A percentile compares a stretch with the other conserved stretches of the same genome.
These are phyloP conservation scores for Fulvia fulva DNA, from an alignment of 2,329 filamentous ascomycete genomes.

Conservation along the genomic window DNA sequence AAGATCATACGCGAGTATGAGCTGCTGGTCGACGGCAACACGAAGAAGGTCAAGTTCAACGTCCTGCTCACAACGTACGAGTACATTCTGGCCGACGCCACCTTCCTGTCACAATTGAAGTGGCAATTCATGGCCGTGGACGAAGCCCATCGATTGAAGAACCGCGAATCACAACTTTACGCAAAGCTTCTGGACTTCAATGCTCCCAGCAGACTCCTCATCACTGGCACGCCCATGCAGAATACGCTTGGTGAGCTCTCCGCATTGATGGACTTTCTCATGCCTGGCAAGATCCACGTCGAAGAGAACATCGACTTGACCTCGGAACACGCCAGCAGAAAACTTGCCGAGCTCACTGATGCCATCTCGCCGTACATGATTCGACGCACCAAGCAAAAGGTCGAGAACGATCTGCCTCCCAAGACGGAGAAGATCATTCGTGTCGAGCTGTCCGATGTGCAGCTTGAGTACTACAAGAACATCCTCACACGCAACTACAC, in stretches of 20 bases:
- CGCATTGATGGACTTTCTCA: slow-evolving; percentile 91
- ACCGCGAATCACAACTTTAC: slow-evolving; percentile 91
- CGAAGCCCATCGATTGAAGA: slow-evolving; percentile 95
- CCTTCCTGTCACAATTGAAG: slow-evolving; percentile 83
- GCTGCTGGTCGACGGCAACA: slow-evolving; percentile 78
- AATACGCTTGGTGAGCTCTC: slow-evolving; percentile 93
- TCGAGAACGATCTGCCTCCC: slow-evolving; percentile 90
- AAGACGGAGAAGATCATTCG: slow-evolving; percentile 99
- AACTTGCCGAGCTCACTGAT: slow-evolving; percentile 78
- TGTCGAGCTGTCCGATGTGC: slow-evolving; percentile 92
- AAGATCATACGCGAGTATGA: slow-evolving; percentile 88
- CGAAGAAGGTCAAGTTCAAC: slow-evolving; percentile 90
- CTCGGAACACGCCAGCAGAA: slow-evolving; percentile 76
- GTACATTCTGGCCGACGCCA: slow-evolving; percentile 81
- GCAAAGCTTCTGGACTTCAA: slow-evolving; percentile 79
- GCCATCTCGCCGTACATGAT: slow-evolving; percentile 92
- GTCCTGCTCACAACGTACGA: slow-evolving; percentile 98
- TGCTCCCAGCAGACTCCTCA: slow-evolving; percentile 81
- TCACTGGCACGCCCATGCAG: slow-evolving; percentile 95
- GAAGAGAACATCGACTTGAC: slow-evolving; percentile 84
- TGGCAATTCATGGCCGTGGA: slow-evolving; percentile 98
- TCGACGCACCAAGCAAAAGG: slow-evolving; percentile 92
- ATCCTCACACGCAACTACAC: slow-evolving; percentile 96
- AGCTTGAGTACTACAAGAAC: slow-evolving; percentile 98
- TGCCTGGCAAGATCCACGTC: slow-evolving; percentile 87